Evolutionary conservation across 768 basidiomycete genomes (phyloP), one percentile per base, ranked within the genome.

Genomic region (Lentinula guzmanii): DNA sequence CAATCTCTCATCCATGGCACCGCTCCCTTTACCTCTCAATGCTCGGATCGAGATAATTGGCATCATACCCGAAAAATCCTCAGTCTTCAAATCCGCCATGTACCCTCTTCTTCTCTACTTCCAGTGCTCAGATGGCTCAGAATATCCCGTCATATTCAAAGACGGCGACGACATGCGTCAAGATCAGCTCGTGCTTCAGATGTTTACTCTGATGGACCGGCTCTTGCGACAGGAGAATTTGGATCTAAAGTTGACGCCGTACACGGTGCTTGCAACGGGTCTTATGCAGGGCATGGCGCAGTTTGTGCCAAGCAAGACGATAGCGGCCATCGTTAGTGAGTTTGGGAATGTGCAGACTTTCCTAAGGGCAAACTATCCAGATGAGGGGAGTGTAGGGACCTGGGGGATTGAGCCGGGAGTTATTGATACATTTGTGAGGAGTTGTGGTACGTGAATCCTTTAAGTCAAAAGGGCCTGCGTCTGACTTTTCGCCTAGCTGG

Each of bases 91-190:
- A 71, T 97, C 95, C 50, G 98, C 95, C 70, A 86, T 98, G 58
- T 93, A 87, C 67, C 97, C 97, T 0, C 80, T 99, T 57, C 79
- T 96, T 18, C 79, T 99, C 16, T 93, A 90, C 72, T 96, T 98
- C 73, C 88, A 92, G 66, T 90, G 91, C 66, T 78, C 86, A 9
- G 90, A 93, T 61, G 88, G 91, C 9, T 82, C 86, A 15, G 91
- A 95, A 70, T 98, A 90, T 72, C 91, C 95, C 0, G 84, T 98
- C 56, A 98, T 99, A 63, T 98, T 98, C 82, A 99, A 98, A 74
- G 95, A 98, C 66, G 97, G 97, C 13, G 97, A 98, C 70, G 97
- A 99, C 70, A 89, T 98, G 82, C 87, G 97, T 21, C 97, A 99
- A 72, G 97, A 99, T 70, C 97, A 99, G 72, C 85, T 99, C 41